Conservation (phyloP, 2,329 filamentous ascomycete species). For the Pyrenophora teres region DNA sequence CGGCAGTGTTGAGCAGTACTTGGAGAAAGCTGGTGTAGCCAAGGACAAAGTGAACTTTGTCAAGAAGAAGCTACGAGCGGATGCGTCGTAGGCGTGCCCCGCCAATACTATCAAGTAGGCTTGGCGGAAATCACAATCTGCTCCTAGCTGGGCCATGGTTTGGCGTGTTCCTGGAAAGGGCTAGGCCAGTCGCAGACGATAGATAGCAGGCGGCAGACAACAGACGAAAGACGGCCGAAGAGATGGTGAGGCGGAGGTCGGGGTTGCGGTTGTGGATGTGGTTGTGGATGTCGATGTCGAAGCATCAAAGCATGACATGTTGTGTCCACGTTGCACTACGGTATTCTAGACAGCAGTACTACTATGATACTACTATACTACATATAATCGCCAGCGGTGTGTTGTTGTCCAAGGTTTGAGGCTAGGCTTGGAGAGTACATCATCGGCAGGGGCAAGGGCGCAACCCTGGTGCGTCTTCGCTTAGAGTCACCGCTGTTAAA, state of each 20-base stretch:
- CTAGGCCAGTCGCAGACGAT: no score
- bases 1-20: slow-evolving; percentile 69
- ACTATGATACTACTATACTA: background rate
- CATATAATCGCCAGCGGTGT: slow-evolving; percentile 7
- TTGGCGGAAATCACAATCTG: background rate
- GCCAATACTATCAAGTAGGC: background rate
- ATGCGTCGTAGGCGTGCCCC: slow-evolving; percentile 13
- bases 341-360: background rate
- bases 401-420: slow-evolving; percentile 6
- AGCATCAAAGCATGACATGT: background rate
- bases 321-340: background rate
- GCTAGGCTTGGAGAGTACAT: slow-evolving; percentile 25
- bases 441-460: slow-evolving; percentile 11
- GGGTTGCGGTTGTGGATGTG: background rate
- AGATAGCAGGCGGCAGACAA: no score
- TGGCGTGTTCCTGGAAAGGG: no score
- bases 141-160: no score
- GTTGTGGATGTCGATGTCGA: background rate
- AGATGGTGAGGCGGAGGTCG: background rate
- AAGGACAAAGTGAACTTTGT: slow-evolving; percentile 44
- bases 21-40: slow-evolving; percentile 63
- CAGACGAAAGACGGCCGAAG: no score
- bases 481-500: slow-evolving; percentile 40
- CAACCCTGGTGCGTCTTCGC: slow-evolving; percentile 25
- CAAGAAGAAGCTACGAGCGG: slow-evolving; percentile 38